phyloP scores from a whole-genome alignment of 1,284 basidiomycete genomes.

The Rhodotorula sp. region DNA sequence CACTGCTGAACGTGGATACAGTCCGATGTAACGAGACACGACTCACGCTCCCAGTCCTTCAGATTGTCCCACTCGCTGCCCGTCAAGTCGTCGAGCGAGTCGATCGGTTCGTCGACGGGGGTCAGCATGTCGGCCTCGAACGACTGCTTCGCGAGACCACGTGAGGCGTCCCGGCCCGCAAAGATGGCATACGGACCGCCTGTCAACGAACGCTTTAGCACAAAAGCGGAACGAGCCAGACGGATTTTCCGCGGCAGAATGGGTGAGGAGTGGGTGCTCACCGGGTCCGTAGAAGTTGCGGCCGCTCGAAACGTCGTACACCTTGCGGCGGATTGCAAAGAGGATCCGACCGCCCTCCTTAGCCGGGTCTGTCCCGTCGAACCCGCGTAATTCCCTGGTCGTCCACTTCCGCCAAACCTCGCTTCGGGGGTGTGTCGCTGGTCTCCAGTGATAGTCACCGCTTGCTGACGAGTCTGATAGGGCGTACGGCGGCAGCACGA shows the following conservation, averaged over 20 bases:
- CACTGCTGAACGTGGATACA: no score
- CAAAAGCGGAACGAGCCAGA: background rate
- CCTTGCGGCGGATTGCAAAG: constrained; percentile 43
- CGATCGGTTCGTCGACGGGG: constrained; percentile 42
- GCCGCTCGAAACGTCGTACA: constrained; percentile 43
- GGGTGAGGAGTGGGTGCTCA: background rate
- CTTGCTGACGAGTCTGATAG: constrained; percentile 21
- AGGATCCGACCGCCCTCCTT: constrained; percentile 27
- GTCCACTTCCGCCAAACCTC: constrained; percentile 42
- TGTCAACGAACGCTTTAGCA: background rate
- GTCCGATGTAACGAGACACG: background rate
- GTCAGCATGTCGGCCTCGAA: constrained; percentile 45
- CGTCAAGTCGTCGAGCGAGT: constrained; percentile 41
- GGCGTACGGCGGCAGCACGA: constrained; percentile 9
- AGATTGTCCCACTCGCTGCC: constrained; percentile 43
- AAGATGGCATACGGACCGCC: constrained; percentile 41
- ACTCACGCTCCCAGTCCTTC: constrained; percentile 43
- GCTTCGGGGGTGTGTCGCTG: constrained; percentile 24
- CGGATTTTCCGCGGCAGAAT: background rate
- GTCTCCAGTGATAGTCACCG: constrained; percentile 41
- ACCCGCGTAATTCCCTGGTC: constrained; percentile 35
- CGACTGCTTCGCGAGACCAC: constrained; percentile 44
- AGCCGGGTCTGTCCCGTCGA: constrained; percentile 33
- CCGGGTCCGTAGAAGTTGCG: constrained; percentile 44
- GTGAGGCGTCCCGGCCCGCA: constrained; percentile 45